Percentiles rank a stretch among this genome's conserved stretches.
These are phyloP conservation scores for Starmerella ratchasimensis DNA, from an alignment of 805 yeast genomes.

Conservation along the genomic window DNA sequence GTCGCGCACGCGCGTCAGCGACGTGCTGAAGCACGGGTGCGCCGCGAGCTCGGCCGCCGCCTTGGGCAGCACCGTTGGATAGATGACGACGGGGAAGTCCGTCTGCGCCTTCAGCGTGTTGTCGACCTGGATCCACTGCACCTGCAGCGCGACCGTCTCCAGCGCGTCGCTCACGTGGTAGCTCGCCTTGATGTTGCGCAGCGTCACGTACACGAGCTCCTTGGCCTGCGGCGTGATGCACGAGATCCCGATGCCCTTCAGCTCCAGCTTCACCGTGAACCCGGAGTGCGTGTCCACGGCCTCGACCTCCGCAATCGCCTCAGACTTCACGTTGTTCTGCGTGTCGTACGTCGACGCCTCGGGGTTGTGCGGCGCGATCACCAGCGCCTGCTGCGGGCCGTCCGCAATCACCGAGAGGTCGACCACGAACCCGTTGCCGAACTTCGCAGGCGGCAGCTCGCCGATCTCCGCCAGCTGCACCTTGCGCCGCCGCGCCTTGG, in stretches of 20 bases:
- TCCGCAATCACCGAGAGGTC: slow-evolving; percentile 91
- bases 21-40: slow-evolving; percentile 83
- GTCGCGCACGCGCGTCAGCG: slow-evolving; percentile 73
- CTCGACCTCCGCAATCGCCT: slow-evolving; percentile 17
- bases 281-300: slow-evolving; percentile 14
- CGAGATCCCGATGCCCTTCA: slow-evolving; percentile 77
- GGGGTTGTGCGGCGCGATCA: slow-evolving; percentile 71
- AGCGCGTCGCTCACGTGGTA: slow-evolving; percentile 75
- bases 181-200: slow-evolving; percentile 66
- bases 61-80: slow-evolving; percentile 82
- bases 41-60: slow-evolving; percentile 67
- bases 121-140: slow-evolving; percentile 92
- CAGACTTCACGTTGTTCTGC: slow-evolving; percentile 12
- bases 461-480: slow-evolving; percentile 91
- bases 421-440: slow-evolving; percentile 40
- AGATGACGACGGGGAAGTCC: slow-evolving; percentile 65
- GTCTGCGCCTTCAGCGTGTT: slow-evolving; percentile 80
- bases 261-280: slow-evolving; percentile 37
- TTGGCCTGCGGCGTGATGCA: slow-evolving; percentile 54
- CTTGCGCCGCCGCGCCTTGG: slow-evolving; percentile 32
- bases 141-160: slow-evolving; percentile 62
- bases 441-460: slow-evolving; percentile 67
- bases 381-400: slow-evolving; percentile 83
- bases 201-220: slow-evolving; percentile 73
- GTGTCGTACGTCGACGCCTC: slow-evolving; percentile 53